Base-by-base conservation (phyloP, 768 basidiomycete species). In the Lentinula sp. region DNA sequence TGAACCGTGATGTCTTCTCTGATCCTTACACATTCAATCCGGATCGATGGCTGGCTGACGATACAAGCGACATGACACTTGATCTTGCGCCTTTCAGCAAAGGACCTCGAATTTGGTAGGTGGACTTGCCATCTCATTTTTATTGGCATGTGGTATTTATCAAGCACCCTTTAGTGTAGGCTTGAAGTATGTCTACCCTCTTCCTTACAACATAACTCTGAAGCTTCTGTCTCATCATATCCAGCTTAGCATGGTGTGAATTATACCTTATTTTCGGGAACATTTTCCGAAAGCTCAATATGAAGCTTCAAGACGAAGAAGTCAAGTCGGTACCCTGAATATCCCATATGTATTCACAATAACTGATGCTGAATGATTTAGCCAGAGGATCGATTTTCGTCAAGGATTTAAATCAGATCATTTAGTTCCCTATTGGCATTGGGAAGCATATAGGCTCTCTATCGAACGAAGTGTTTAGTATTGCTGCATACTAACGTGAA, bases 41-140 rank as follows among this genome's bases (percentile, higher is more conserved):
- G 0, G 76, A 79, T 45, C 68, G 80, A 28, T 81, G 80, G 80
- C 69, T 80, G 4, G 64, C 69, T 13, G 61, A 70, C 3, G 65
- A 74, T 40, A 69, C 74, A 5, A 65, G 68, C n/a, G 69, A 74
- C 16, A 72, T 80, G 31, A 78, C 78, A 13, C 70, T 71, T 31
- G 75, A 76, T 60, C 68, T 80, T 7, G 76, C 78, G 6, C 64
- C 74, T 15, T 79, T 81, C 63, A 76, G 76, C 31, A 78, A 75
- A 64, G 80, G 79, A 0, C 77, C 78, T 3, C 65, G 80, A n/a
- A 75, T 73, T 55, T 80, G 80, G 49, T 71, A 70, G 46, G 61
- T 13, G 64, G 0, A 61, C 70, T 43, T 63, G 68, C 3, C 48
- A 70, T 31, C 11, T 4, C 10, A 13, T 28, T 6, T 18, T 1